Conservation (phyloP, 768 basidiomycete genomes). For the Auricularia sp. region DNA sequence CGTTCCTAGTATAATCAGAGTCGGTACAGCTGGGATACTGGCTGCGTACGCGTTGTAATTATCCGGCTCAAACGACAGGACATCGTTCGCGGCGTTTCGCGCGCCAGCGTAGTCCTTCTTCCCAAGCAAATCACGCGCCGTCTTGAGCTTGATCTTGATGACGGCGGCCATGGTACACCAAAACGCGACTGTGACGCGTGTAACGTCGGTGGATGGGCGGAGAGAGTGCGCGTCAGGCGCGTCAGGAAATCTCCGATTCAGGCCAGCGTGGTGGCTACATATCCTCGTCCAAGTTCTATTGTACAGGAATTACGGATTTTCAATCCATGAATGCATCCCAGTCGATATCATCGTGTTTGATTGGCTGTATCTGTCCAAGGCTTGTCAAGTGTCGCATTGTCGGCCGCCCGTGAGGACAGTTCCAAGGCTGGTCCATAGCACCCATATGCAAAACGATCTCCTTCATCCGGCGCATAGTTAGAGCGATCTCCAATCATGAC, state of each 20-base stretch:
- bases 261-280: too few species aligned
- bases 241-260: too few species aligned
- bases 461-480: slow-evolving; percentile 70
- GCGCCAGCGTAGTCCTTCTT: slow-evolving; percentile 69
- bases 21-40: neutral
- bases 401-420: slow-evolving; percentile 78
- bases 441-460: slow-evolving; percentile 73
- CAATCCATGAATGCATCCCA: neutral
- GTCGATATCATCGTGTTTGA: neutral
- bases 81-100: slow-evolving; percentile 51
- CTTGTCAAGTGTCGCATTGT: slow-evolving; percentile 27
- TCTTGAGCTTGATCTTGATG: slow-evolving; percentile 66
- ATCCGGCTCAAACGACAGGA: slow-evolving; percentile 63
- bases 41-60: slow-evolving; percentile 82
- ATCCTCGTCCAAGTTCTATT: too few species aligned
- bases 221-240: too few species aligned
- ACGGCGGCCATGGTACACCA: slow-evolving; percentile 21
- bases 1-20: slow-evolving; percentile 41
- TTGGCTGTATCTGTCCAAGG: neutral
- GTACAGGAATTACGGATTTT: neutral
- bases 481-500: slow-evolving; percentile 86
- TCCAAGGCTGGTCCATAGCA: slow-evolving; percentile 78
- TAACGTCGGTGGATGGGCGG: too few species aligned
- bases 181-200: too few species aligned
- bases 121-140: slow-evolving; percentile 60